Evolutionary conservation across 140 eudicot genomes (phyloP).

Genomic region (Flaveria floridana): DNA sequence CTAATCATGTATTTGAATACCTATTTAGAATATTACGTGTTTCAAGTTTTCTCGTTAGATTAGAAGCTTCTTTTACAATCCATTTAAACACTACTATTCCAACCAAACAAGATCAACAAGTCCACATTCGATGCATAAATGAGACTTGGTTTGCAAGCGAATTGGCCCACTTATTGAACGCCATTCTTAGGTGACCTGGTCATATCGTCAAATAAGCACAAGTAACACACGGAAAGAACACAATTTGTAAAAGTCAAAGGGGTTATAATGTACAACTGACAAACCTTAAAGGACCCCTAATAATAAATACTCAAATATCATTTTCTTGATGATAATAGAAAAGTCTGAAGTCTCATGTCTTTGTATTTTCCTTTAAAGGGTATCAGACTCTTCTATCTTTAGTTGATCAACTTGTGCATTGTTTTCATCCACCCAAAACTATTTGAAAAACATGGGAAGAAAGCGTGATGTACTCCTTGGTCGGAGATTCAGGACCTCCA

Average conservation of each 20-base stretch:
- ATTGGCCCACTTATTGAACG: neutral
- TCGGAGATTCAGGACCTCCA: slow-evolving; percentile 47
- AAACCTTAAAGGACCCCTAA: slow-evolving; percentile 20
- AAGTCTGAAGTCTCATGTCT: too few species aligned
- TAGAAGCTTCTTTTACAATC: neutral
- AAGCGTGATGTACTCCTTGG: slow-evolving; percentile 72
- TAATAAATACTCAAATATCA: slow-evolving; percentile 9
- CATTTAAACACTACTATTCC: neutral
- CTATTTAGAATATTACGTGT: too few species aligned
- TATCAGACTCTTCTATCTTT: slow-evolving; percentile 18
- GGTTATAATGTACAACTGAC: neutral
- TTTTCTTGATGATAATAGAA: neutral
- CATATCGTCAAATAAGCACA: neutral
- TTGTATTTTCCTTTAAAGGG: slow-evolving; percentile 13
- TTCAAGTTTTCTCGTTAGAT: too few species aligned
- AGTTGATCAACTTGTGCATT: slow-evolving; percentile 23
- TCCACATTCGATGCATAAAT: neutral
- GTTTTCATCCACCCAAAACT: slow-evolving; percentile 8
- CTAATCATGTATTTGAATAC: too few species aligned
- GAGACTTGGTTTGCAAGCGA: neutral
- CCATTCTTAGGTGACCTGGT: neutral
- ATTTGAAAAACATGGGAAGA: slow-evolving; percentile 54
- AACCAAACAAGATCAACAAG: neutral
- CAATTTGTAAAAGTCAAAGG: neutral
- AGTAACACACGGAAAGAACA: slow-evolving; percentile 8